These are phyloP conservation scores for Trametes pubescens DNA, from an alignment of 1,284 basidiomycete species.

Conservation along the genomic window DNA sequence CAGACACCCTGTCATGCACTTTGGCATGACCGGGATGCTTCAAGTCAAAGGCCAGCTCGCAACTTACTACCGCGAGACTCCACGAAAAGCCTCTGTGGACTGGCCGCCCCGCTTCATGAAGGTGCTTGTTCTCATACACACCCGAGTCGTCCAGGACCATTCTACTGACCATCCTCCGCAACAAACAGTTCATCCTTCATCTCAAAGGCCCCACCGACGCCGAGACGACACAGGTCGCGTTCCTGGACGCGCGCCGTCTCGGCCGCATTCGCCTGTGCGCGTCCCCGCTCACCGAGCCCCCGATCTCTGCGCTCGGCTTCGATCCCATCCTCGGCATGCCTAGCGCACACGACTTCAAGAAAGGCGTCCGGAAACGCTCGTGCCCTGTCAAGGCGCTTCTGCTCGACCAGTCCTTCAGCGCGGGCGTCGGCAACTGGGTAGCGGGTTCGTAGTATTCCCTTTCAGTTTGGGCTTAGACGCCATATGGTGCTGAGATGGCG, in stretches of 20 bases:
- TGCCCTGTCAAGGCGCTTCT: conserved; percentile 84
- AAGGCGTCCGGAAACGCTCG: conserved; percentile 60
- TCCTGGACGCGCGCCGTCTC: conserved; percentile 75
- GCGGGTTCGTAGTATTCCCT: conserved; percentile 74
- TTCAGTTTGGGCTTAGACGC: too few relatives aligned
- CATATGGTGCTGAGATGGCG: too few relatives aligned
- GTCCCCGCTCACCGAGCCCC: conserved; percentile 68
- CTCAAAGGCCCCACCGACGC: conserved; percentile 46
- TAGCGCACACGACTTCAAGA: conserved; percentile 61
- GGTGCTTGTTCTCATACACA: conserved; percentile 45
- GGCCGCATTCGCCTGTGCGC: conserved; percentile 74
- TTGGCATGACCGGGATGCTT: conserved; percentile 87
- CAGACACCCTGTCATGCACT: conserved; percentile 75
- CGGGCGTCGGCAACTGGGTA: conserved; percentile 88
- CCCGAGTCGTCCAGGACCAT: neutral
- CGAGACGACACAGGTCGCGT: conserved; percentile 60
- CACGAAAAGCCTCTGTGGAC: conserved; percentile 54
- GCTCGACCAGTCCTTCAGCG: conserved; percentile 83
- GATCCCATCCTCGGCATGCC: conserved; percentile 84
- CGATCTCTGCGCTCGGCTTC: conserved; percentile 77
- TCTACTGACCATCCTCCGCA: neutral
- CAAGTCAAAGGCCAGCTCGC: conserved; percentile 75
- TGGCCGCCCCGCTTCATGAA: conserved; percentile 88
- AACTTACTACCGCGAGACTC: conserved; percentile 69
- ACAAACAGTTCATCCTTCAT: conserved; percentile 68